phyloP scores from a whole-genome alignment of 768 basidiomycete species.

The Cyclocybe aegerita region DNA sequence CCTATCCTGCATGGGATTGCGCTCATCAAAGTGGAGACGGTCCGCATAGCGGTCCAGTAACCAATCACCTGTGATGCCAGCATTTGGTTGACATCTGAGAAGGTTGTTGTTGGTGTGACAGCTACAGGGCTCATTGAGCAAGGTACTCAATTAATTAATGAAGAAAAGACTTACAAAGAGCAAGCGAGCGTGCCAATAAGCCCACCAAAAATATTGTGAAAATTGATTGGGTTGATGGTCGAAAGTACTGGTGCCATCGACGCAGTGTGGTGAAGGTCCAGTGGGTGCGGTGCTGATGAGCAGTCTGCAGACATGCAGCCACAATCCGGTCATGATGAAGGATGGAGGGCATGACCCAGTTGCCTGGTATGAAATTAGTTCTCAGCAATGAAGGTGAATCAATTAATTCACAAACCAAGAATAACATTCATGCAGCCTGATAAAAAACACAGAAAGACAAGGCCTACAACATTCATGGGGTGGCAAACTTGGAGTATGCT shows the following conservation, averaged over 20 bases:
- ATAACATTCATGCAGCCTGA: background rate
- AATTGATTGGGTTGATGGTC: too few relatives aligned
- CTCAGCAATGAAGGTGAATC: background rate
- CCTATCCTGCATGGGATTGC: too few relatives aligned
- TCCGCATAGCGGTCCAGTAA: too few relatives aligned
- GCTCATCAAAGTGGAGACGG: too few relatives aligned
- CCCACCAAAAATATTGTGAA: too few relatives aligned
- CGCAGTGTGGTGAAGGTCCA: too few relatives aligned
- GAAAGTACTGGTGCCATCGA: too few relatives aligned
- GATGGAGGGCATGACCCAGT: background rate
- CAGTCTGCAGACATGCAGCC: background rate
- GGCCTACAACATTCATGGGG: background rate
- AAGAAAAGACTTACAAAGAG: too few relatives aligned
- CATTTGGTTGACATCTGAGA: conserved; percentile 1
- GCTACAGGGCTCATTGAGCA: background rate
- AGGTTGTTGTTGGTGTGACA: background rate
- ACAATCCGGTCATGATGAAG: background rate
- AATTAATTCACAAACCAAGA: background rate
- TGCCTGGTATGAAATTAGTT: background rate
- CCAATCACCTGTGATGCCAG: background rate
- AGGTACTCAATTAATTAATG: too few relatives aligned
- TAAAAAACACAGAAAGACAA: background rate
- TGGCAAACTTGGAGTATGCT: background rate
- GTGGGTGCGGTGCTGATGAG: background rate
- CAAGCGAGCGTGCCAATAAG: too few relatives aligned